Evolutionary conservation across 768 basidiomycete species (phyloP).

Genomic region (Xerocomellus intermedius): DNA sequence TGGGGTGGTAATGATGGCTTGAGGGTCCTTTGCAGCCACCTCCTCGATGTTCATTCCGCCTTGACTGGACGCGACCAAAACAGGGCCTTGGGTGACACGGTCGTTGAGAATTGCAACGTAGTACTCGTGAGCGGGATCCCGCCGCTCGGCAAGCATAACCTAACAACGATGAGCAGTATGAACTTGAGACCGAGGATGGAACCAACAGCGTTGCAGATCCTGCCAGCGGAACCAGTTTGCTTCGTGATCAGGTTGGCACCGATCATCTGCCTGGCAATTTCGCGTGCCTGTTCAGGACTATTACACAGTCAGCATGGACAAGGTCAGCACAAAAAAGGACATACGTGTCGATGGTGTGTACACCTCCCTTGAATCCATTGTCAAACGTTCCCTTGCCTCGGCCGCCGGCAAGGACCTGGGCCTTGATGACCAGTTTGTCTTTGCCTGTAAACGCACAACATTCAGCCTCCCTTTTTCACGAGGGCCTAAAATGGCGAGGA

Average conservation of each 20-base stretch:
- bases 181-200: background rate
- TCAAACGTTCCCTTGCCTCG: constrained; percentile 97
- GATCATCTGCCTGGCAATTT: constrained; percentile 89
- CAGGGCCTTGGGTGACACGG: constrained; percentile 83
- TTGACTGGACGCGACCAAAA: constrained; percentile 89
- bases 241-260: constrained; percentile 96
- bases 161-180: constrained; percentile 32
- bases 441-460: constrained; percentile 46
- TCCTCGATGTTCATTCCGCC: constrained; percentile 99
- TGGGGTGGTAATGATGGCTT: constrained; percentile 92
- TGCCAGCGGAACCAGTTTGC: constrained; percentile 91
- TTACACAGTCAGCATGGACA: constrained; percentile 6
- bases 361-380: constrained; percentile 95
- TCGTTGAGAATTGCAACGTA: constrained; percentile 97
- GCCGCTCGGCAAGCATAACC: constrained; percentile 98
- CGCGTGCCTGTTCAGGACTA: constrained; percentile 86
- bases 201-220: constrained; percentile 91
- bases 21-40: constrained; percentile 93
- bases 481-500: constrained; percentile 1
- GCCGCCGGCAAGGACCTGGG: constrained; percentile 97
- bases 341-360: constrained; percentile 89
- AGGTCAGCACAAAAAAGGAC: constrained; percentile 2
- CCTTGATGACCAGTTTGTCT: constrained; percentile 91
- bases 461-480: background rate
- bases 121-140: constrained; percentile 93